Percentiles rank a stretch among this genome's conserved stretches.
Evolutionary conservation across 2,329 filamentous ascomycete species (phyloP).

Genomic region (Emergomyces orientalis): DNA sequence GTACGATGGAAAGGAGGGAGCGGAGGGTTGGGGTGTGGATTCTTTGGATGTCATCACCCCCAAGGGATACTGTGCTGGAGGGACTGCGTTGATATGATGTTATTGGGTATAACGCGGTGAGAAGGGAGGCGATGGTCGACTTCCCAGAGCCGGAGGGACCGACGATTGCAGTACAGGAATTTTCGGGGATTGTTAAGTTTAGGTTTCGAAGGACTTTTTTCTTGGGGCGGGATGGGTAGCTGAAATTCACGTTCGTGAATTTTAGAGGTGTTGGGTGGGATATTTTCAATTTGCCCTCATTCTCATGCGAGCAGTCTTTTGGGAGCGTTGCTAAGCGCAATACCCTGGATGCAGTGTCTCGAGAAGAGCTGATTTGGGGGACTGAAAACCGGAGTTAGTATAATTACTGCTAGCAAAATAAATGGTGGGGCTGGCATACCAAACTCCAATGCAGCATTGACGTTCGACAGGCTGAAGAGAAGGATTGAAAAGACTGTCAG

Average conservation of each 20-base stretch:
- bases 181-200: slow-evolving; percentile 54
- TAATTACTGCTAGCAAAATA: background rate
- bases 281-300: slow-evolving; percentile 39
- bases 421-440: slow-evolving; percentile 28
- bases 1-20: slow-evolving; percentile 51
- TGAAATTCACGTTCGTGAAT: slow-evolving; percentile 58
- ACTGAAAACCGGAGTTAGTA: slow-evolving; percentile 35
- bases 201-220: slow-evolving; percentile 52
- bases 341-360: slow-evolving; percentile 62
- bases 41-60: slow-evolving; percentile 45
- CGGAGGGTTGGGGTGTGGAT: slow-evolving; percentile 54
- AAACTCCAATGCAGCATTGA: slow-evolving; percentile 58
- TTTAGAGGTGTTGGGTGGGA: slow-evolving; percentile 42
- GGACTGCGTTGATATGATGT: slow-evolving; percentile 17
- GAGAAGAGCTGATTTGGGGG: slow-evolving; percentile 68
- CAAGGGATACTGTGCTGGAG: slow-evolving; percentile 42
- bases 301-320: slow-evolving; percentile 47
- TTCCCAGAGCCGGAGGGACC: slow-evolving; percentile 86
- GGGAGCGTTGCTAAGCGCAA: slow-evolving; percentile 60
- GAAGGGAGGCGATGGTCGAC: slow-evolving; percentile 66
- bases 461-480: slow-evolving; percentile 70
- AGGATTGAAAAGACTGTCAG: slow-evolving; percentile 72
- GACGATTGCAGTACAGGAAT: slow-evolving; percentile 66
- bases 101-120: slow-evolving; percentile 59
- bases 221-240: slow-evolving; percentile 54